Conservation (phyloP, 345 rosid species). For the Eucalyptus polybractea region DNA sequence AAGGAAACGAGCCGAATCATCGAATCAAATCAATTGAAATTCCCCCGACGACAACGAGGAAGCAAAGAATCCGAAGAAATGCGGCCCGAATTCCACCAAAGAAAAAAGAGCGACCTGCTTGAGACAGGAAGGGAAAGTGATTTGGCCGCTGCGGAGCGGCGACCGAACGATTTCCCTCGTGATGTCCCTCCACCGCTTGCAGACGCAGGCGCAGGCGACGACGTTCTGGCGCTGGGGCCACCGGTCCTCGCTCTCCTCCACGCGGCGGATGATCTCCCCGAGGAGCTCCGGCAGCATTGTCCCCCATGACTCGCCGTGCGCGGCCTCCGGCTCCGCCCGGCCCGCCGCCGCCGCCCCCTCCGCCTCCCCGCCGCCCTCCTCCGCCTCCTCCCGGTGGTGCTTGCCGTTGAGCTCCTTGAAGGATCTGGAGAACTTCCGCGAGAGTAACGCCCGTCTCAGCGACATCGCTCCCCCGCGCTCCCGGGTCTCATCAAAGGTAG, state of each 20-base stretch:
- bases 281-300: conserved; percentile 70
- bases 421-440: conserved; percentile 54
- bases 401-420: conserved; percentile 3
- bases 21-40: neutral
- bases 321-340: neutral
- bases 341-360: neutral
- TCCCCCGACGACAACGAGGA: neutral
- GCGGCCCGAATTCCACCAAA: neutral
- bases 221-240: conserved; percentile 74
- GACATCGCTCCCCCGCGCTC: conserved; percentile 20
- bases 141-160: conserved; percentile 25
- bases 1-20: neutral
- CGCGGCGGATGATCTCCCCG: conserved; percentile 66
- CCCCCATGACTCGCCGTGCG: conserved; percentile 43
- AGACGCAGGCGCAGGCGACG: conserved; percentile 70
- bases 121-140: conserved; percentile 91
- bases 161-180: conserved; percentile 49
- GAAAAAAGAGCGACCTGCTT: conserved; percentile 36
- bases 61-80: neutral
- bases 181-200: conserved; percentile 77
- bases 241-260: conserved; percentile 57
- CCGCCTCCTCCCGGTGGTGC: neutral
- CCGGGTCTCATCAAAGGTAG: neutral
- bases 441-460: conserved; percentile 38
- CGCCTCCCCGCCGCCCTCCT: neutral